Evolutionary conservation across 148 eudicot genomes (phyloP).

Genomic region (Pharnaceum exiguum): DNA sequence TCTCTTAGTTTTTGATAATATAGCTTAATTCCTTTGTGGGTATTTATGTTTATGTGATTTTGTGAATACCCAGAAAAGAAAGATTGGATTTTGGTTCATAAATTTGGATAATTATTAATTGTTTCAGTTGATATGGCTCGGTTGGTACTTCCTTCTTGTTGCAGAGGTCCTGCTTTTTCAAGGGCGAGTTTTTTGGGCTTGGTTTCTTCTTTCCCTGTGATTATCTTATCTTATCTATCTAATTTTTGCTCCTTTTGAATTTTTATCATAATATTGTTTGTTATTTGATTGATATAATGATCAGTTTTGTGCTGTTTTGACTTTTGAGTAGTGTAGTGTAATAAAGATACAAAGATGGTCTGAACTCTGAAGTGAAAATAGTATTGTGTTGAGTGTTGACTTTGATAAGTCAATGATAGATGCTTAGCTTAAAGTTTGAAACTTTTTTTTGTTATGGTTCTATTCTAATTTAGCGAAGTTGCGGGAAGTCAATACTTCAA

Average conservation of each 20-base stretch:
- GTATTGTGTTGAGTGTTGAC: too few relatives aligned
- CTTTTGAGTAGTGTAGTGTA: too few relatives aligned
- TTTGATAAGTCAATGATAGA: too few relatives aligned
- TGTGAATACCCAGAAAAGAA: conserved; percentile 3
- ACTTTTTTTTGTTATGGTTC: too few relatives aligned
- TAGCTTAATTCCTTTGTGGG: neutral
- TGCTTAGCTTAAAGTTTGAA: too few relatives aligned
- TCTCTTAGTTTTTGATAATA: conserved; percentile 1
- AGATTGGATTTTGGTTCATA: conserved; percentile 24
- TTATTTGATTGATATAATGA: neutral
- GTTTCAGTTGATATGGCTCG: conserved; percentile 75
- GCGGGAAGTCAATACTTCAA: too few relatives aligned
- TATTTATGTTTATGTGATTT: neutral
- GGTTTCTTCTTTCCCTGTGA: conserved; percentile 85
- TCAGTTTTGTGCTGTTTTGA: neutral
- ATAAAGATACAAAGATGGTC: too few relatives aligned
- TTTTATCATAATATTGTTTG: neutral
- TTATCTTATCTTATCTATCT: conserved; percentile 33
- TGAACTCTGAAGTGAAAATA: too few relatives aligned
- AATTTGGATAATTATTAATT: neutral
- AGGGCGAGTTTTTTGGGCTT: conserved; percentile 76
- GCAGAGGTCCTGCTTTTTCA: conserved; percentile 55
- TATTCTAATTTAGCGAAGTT: too few relatives aligned
- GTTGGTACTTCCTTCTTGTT: conserved; percentile 77
- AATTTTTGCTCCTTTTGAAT: neutral